Base-by-base conservation (phyloP, 345 rosid species). In the Eucalyptus urophylla region DNA sequence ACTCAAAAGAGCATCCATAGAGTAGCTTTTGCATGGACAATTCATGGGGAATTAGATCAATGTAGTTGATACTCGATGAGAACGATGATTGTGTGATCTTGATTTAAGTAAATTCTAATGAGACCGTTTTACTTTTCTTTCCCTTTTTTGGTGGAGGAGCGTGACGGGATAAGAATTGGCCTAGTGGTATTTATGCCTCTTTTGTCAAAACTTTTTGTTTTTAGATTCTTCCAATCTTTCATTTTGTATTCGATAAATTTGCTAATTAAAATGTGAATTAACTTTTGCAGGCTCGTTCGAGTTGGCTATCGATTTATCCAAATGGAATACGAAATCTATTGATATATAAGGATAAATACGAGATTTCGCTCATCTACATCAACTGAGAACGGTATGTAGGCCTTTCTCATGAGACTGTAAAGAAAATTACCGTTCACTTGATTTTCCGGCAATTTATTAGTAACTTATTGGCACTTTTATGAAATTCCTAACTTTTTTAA, bases 261-360 rank as follows among this genome's bases (percentile, higher is more conserved):
- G 25, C 69, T 49, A 4, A 2, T 44, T 27, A 43, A 29, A 31
- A 11, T 87, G 27, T 29, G 29, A 43, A 40, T 44, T 31, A 22
- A 21, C 15, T 40, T 29, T 62, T 62, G 37, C 89, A 92, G 93
- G 87, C 92, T 22, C 90, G 65, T 60, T 90, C 90, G 3, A 80
- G 86, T 50, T 90, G 92, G 90, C 86, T 89, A 8, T 89, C 19
- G 62, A 86, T 90, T 13, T 89, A 92, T 89, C 92, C 92, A 10
- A 60, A 24, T 22, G 92, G 92, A 83, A 86, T 92, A 14, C 10
- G 83, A 24, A 89, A 89, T 72, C 53, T 92, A 2, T 33, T 92
- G 81, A 43, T 90, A 47, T 88, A 90, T 31, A 89, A 89, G 89
- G 53, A 44, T 5, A 92, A 91, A 37, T 94, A 94, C 67, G 88